Evolutionary conservation across 129 eudicot genomes (phyloP), one percentile per base, ranked within the genome.

Genomic region (Flaveria brownii): DNA sequence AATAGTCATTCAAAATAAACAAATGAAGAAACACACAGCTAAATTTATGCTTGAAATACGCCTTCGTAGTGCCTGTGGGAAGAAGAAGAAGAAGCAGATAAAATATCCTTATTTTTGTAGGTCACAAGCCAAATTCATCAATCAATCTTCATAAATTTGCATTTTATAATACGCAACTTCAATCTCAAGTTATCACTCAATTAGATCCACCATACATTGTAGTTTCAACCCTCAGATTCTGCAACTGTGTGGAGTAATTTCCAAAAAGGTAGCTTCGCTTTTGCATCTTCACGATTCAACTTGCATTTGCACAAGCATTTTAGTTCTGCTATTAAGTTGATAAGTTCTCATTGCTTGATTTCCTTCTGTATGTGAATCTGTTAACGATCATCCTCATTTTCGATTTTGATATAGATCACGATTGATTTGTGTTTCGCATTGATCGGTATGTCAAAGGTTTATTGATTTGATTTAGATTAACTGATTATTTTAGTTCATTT

Each of bases 151-250:
- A 10, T 11, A 55, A 45, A 63, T 64, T 17, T 17, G 50, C 80
- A 28, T 67, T 6, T 57, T 7, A 77, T 65, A 56, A 36, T 67
- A 77, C 81, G 74, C 81, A 52, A 77, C 81, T 55, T 77, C 81
- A 77, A 39, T 54, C 42, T 15, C 81, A 77, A 67, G 80, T 15
- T 67, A 50, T 52, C 80, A 33, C 54, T 76, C 8, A 5, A 51
- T 51, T 14, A 51, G 69, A 14, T 52, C 55, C 12, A 2, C 22
- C 45, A 63, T 26, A 13, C 46, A 33, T 15, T 62, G 43, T 15
- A 25, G 26, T 51, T 64, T 13, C 52, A n/a, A 66, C 8, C 67
- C 39, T 39, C 80, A 18, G 45, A 18, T 15, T 42, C 45, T 43
- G 52, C 72, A 30, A 45, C 9, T 75, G 62, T 75, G 15, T 75